Percentiles rank a stretch among this genome's conserved stretches.
These are phyloP conservation scores for Ustilago crameri DNA, from an alignment of 1,284 basidiomycete species.

Conservation along the genomic window DNA sequence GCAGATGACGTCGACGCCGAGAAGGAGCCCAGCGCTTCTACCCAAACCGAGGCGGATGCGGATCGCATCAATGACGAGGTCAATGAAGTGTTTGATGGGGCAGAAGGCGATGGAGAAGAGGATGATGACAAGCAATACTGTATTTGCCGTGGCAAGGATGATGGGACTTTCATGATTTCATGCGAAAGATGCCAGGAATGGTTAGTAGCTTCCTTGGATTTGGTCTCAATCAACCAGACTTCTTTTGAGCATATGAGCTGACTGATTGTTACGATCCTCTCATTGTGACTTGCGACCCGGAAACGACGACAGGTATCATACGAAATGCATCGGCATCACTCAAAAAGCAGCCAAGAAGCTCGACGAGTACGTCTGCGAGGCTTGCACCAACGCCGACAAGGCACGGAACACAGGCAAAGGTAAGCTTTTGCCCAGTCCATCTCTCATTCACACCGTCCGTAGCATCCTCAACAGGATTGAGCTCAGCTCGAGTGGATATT, in stretches of 20 bases:
- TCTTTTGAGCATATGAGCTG: conserved; percentile 10
- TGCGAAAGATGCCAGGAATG: conserved; percentile 64
- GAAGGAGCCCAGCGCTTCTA: neutral
- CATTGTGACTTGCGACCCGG: neutral
- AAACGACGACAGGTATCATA: conserved; percentile 55
- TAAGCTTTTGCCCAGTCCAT: conserved; percentile 24
- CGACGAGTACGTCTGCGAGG: conserved; percentile 57
- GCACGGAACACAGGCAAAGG: conserved; percentile 12
- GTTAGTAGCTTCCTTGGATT: conserved; percentile 40
- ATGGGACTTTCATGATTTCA: conserved; percentile 65
- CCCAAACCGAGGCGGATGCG: neutral
- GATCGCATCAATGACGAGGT: conserved; percentile 23
- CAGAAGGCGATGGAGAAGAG: conserved; percentile 20
- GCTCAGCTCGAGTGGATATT: too few species aligned
- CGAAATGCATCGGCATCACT: conserved; percentile 60
- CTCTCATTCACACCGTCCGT: neutral
- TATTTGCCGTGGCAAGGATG: conserved; percentile 60
- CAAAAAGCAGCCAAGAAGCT: conserved; percentile 59
- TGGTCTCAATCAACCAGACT: neutral
- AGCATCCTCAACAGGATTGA: too few species aligned
- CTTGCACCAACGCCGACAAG: conserved; percentile 30
- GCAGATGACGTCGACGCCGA: conserved; percentile 22
- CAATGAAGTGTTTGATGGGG: conserved; percentile 24
- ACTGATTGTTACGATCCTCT: neutral
- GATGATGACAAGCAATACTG: conserved; percentile 57